phyloP scores from a whole-genome alignment of 352 stramenopile genomes.

The Pythium sp. region DNA sequence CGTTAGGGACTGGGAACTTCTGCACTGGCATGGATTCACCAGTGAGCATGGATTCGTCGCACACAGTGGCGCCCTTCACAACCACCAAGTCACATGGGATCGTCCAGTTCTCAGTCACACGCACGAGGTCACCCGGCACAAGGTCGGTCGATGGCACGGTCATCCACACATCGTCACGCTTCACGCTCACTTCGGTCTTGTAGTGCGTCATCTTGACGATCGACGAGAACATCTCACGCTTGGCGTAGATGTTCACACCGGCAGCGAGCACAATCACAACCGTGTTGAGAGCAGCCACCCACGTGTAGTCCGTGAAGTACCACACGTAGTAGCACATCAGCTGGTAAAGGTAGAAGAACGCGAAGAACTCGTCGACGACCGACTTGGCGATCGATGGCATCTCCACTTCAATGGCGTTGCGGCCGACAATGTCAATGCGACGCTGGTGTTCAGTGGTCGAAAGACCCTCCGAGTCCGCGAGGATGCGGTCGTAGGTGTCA shows the following conservation, averaged over 20 bases:
- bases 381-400: slow-evolving; percentile 55
- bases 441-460: slow-evolving; percentile 31
- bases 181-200: slow-evolving; percentile 62
- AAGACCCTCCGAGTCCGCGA: slow-evolving; percentile 46
- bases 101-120: slow-evolving; percentile 64
- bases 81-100: slow-evolving; percentile 71
- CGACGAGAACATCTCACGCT: slow-evolving; percentile 51
- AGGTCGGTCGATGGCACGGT: slow-evolving; percentile 48
- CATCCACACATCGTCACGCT: slow-evolving; percentile 48
- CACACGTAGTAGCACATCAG: slow-evolving; percentile 86
- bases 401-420: slow-evolving; percentile 60
- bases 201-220: slow-evolving; percentile 68
- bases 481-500: slow-evolving; percentile 46
- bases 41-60: slow-evolving; percentile 74
- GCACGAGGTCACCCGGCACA: slow-evolving; percentile 68
- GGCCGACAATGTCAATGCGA: slow-evolving; percentile 47
- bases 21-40: slow-evolving; percentile 86
- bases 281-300: slow-evolving; percentile 57
- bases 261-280: slow-evolving; percentile 54
- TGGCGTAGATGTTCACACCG: slow-evolving; percentile 63
- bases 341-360: slow-evolving; percentile 82
- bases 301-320: slow-evolving; percentile 71
- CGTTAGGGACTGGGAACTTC: slow-evolving; percentile 66
- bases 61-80: slow-evolving; percentile 63
- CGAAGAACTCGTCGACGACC: slow-evolving; percentile 63